Evolutionary conservation across 2,329 filamentous ascomycete species (phyloP).

Genomic region (Penicillium sp.): DNA sequence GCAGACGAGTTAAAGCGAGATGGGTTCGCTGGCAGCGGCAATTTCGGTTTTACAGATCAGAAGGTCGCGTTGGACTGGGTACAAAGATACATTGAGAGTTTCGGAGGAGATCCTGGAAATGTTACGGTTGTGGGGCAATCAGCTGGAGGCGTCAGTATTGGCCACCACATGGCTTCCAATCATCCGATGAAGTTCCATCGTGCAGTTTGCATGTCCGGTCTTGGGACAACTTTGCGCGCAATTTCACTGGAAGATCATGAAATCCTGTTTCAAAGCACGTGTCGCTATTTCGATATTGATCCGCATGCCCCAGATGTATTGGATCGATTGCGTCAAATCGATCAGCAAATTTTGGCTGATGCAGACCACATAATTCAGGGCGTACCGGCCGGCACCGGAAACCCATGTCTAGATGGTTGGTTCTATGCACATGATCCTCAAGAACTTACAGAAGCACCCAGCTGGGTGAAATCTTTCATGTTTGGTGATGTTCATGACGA

Average conservation of each 20-base stretch:
- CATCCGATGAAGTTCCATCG: constrained; percentile 14
- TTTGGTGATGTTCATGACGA: constrained; percentile 14
- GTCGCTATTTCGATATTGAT: constrained; percentile 11
- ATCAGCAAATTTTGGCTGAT: constrained; percentile 11
- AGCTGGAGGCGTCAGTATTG: constrained; percentile 12
- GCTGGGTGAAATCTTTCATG: constrained; percentile 4
- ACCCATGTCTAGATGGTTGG: constrained; percentile 16
- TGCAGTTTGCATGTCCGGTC: constrained; percentile 15
- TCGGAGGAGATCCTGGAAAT: constrained; percentile 11
- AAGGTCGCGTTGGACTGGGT: constrained; percentile 10
- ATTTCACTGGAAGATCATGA: constrained; percentile 5
- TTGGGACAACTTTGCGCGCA: constrained; percentile 7
- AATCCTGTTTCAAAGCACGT: constrained; percentile 2
- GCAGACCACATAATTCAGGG: constrained; percentile 13
- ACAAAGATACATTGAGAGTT: constrained; percentile 6
- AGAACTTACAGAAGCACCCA: background rate
- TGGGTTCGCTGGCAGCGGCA: constrained; percentile 10
- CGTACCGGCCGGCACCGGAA: constrained; percentile 4
- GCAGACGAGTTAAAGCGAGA: constrained; percentile 5
- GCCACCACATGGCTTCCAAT: constrained; percentile 12
- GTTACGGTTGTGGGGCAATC: constrained; percentile 9
- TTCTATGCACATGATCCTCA: constrained; percentile 11
- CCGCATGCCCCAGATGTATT: constrained; percentile 1
- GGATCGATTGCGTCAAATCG: constrained; percentile 8
- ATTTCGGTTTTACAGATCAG: constrained; percentile 15